phyloP scores from a whole-genome alignment of 148 eudicot genomes.

The Talinum fruticosum region DNA sequence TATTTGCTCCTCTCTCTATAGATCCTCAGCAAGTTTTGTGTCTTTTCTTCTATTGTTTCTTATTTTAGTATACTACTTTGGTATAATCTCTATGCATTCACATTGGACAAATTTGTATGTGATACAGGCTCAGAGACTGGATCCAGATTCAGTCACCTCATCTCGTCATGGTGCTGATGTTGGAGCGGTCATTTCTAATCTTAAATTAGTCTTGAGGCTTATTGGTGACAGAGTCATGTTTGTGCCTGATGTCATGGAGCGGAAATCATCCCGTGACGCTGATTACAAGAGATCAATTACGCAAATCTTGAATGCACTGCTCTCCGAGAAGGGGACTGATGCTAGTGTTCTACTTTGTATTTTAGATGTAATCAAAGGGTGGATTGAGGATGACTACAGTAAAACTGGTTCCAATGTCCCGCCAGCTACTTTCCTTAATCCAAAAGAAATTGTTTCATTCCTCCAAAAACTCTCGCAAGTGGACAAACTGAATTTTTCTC shows the following conservation, averaged over 20 bases:
- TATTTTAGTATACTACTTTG: not conserved
- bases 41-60: not conserved
- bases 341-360: slow-evolving; percentile 87
- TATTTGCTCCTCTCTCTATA: slow-evolving; percentile 24
- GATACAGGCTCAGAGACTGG: slow-evolving; percentile 76
- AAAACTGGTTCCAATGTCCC: slow-evolving; percentile 56
- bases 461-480: slow-evolving; percentile 96
- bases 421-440: slow-evolving; percentile 56
- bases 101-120: slow-evolving; percentile 11
- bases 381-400: slow-evolving; percentile 87
- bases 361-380: slow-evolving; percentile 79
- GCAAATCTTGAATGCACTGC: slow-evolving; percentile 69
- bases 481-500: slow-evolving; percentile 72
- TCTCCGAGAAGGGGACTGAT: slow-evolving; percentile 90
- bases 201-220: slow-evolving; percentile 78
- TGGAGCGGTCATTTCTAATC: slow-evolving; percentile 69
- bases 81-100: slow-evolving; percentile 1
- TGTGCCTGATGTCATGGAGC: no score
- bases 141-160: slow-evolving; percentile 83
- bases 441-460: slow-evolving; percentile 86
- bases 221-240: slow-evolving; percentile 87
- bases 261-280: no score
- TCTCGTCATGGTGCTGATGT: slow-evolving; percentile 91
- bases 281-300: slow-evolving; percentile 75
- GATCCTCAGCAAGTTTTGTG: not conserved